These are phyloP conservation scores for Lolium multiflorum DNA, from an alignment of 176 grass and related monocot genomes.

Conservation along the genomic window DNA sequence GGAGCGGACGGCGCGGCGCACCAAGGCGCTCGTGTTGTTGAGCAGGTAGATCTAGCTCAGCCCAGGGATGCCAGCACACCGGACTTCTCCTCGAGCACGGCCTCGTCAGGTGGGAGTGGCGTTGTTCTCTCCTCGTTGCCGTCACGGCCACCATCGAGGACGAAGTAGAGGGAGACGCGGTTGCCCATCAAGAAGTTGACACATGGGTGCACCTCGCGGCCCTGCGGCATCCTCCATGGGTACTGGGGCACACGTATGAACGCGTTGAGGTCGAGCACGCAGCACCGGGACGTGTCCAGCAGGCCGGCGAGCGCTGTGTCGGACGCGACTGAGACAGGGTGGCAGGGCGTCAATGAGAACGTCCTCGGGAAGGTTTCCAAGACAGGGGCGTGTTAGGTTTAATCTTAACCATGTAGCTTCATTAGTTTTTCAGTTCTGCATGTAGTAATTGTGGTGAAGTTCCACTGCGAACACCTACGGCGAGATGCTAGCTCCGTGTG, in stretches of 20 bases:
- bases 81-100: slow-evolving; percentile 52
- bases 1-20: slow-evolving; percentile 42
- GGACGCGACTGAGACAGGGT: slow-evolving; percentile 22
- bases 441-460: too few relatives aligned
- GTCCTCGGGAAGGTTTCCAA: slow-evolving; percentile 44
- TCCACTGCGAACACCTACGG: too few relatives aligned
- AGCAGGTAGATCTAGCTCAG: slow-evolving; percentile 54
- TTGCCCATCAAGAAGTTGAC: slow-evolving; percentile 51
- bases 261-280: slow-evolving; percentile 25
- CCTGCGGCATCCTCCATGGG: slow-evolving; percentile 53
- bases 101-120: background rate
- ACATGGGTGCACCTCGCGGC: slow-evolving; percentile 56
- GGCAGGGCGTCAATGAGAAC: slow-evolving; percentile 43
- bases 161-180: slow-evolving; percentile 38
- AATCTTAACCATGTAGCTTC: too few relatives aligned
- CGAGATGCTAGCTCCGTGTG: too few relatives aligned
- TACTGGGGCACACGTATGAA: slow-evolving; percentile 39
- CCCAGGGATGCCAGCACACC: slow-evolving; percentile 40
- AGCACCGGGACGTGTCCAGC: background rate
- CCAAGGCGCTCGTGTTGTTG: slow-evolving; percentile 51
- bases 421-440: too few relatives aligned
- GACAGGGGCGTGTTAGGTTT: slow-evolving; percentile 26
- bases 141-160: background rate
- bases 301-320: slow-evolving; percentile 12
- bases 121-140: background rate